These are phyloP conservation scores for Narthecium ossifragum DNA, from an alignment of 106 monocot species.

Conservation along the genomic window DNA sequence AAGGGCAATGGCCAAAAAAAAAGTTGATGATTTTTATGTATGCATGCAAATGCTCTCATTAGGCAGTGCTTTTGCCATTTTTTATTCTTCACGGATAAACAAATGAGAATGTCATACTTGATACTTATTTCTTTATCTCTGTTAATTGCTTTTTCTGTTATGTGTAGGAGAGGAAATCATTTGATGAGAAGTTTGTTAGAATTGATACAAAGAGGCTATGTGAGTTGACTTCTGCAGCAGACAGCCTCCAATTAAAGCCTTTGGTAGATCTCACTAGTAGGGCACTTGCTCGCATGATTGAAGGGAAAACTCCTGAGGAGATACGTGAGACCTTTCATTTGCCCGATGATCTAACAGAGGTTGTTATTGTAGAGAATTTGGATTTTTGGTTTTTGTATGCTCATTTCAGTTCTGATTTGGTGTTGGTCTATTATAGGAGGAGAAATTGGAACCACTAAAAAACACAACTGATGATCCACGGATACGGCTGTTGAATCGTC, in stretches of 20 bases:
- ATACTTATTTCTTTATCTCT: not conserved
- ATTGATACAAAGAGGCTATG: conserved; percentile 78
- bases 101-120: too few species aligned
- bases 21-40: too few species aligned
- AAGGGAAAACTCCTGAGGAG: conserved; percentile 94
- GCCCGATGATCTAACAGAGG: conserved; percentile 98
- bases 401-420: too few species aligned
- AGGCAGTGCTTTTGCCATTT: too few species aligned
- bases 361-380: conserved; percentile 25
- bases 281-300: conserved; percentile 92
- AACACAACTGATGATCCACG: conserved; percentile 87
- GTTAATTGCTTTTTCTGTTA: not conserved
- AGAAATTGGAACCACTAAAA: conserved; percentile 86
- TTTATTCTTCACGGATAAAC: too few species aligned
- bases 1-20: too few species aligned
- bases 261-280: conserved; percentile 87
- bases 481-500: conserved; percentile 75
- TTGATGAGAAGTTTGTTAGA: conserved; percentile 84
- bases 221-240: conserved; percentile 91
- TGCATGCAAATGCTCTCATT: too few species aligned
- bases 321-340: conserved; percentile 93
- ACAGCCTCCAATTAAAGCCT: conserved; percentile 84
- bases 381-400: too few species aligned
- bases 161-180: conserved; percentile 78
- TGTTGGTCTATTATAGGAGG: conserved; percentile 47